Evolutionary conservation across 306 rosid genomes (phyloP).

Genomic region (Astragalus glycyphyllos): DNA sequence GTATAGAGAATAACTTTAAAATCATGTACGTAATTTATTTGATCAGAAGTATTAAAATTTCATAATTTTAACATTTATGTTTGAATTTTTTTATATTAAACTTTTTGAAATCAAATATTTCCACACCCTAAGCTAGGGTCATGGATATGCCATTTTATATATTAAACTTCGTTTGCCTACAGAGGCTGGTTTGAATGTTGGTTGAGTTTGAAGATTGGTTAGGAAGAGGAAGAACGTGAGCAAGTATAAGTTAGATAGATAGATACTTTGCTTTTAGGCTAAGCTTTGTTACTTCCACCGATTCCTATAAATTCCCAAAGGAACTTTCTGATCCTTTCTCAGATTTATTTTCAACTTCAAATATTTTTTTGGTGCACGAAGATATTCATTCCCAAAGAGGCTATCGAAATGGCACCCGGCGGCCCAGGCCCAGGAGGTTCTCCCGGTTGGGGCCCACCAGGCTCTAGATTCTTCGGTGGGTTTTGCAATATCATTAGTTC

Average conservation of each 20-base stretch:
- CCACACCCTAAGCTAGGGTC: too few species aligned
- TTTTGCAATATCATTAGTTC: slow-evolving; percentile 49
- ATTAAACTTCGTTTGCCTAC: too few species aligned
- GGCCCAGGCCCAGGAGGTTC: slow-evolving; percentile 50
- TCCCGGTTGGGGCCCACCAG: slow-evolving; percentile 48
- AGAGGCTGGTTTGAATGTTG: slow-evolving; percentile 47
- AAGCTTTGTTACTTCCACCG: slow-evolving; percentile 23
- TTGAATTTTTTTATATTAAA: too few species aligned
- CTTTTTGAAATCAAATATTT: too few species aligned
- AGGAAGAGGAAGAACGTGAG: slow-evolving; percentile 20
- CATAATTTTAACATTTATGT: too few species aligned
- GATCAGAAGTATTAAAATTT: too few species aligned
- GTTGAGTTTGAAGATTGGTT: slow-evolving; percentile 49
- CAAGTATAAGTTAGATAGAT: neutral
- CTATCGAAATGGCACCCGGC: slow-evolving; percentile 44
- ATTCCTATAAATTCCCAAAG: slow-evolving; percentile 29
- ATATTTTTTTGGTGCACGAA: neutral
- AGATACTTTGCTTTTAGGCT: slow-evolving; percentile 39
- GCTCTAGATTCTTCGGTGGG: slow-evolving; percentile 52
- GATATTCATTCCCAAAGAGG: neutral
- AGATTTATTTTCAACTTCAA: neutral
- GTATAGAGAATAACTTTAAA: too few species aligned
- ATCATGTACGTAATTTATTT: too few species aligned
- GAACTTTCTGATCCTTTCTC: neutral
- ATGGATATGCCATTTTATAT: too few species aligned